Evolutionary conservation across 2,329 filamentous ascomycete genomes (phyloP).

Genomic region (Rhytidhysteron rufulum): DNA sequence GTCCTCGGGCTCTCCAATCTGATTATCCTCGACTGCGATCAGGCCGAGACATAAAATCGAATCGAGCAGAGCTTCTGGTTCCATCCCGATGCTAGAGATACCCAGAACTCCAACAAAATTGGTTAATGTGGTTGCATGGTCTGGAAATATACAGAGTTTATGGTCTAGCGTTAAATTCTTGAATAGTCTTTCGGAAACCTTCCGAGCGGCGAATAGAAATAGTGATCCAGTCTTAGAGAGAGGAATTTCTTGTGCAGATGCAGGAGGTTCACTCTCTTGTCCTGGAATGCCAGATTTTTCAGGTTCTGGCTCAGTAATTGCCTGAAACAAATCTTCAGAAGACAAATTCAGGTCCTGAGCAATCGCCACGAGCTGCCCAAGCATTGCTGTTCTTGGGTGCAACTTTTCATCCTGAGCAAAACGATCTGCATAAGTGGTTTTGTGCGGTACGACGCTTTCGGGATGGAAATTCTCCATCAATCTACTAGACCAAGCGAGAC

Average conservation of each 20-base stretch:
- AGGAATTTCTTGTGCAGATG: constrained; percentile 50
- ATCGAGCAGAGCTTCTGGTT: constrained; percentile 52
- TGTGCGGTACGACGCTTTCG: constrained; percentile 58
- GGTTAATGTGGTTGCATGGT: constrained; percentile 48
- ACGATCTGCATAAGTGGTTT: constrained; percentile 58
- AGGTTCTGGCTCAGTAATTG: constrained; percentile 37
- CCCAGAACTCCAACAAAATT: constrained; percentile 47
- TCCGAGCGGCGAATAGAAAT: constrained; percentile 51
- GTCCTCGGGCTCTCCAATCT: constrained; percentile 43
- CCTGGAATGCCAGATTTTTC: constrained; percentile 41
- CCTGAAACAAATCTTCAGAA: constrained; percentile 45
- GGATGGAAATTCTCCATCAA: constrained; percentile 67
- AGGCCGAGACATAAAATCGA: constrained; percentile 51
- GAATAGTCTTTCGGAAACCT: constrained; percentile 48
- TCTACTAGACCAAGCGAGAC: constrained; percentile 50
- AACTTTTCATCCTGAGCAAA: constrained; percentile 63
- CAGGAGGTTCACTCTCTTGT: constrained; percentile 54
- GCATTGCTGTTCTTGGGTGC: constrained; percentile 59
- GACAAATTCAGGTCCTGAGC: constrained; percentile 55
- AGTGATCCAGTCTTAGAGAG: constrained; percentile 54
- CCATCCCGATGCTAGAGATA: constrained; percentile 32
- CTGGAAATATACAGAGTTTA: constrained; percentile 49
- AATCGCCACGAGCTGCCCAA: constrained; percentile 70
- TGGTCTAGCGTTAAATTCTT: constrained; percentile 33
- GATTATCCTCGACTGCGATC: constrained; percentile 44